Evolutionary conservation across 2,329 filamentous ascomycete species (phyloP), one percentile per base, ranked within the genome.

Genomic region (Paramyrothecium roridum): DNA sequence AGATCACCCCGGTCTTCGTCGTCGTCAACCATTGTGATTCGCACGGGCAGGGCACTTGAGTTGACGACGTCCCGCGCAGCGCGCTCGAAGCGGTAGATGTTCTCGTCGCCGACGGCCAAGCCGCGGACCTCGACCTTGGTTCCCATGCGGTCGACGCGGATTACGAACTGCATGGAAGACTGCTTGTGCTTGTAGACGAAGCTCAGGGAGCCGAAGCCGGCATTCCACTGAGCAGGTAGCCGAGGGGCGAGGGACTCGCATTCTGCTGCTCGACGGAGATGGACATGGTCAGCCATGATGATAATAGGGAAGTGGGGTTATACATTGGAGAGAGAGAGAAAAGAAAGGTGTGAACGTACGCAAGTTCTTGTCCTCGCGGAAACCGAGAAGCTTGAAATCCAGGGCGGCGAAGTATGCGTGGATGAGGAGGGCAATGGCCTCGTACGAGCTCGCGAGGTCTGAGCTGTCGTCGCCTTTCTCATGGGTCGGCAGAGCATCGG

Each of bases 111-210:
- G 17, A 93, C 72, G 2, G 85, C 91, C 45, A 96, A 79, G 3
- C 88, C 93, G 64, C 91, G 85, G 43, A 97, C 80, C 58, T 96
- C 87, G n/a, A 89, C 88, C 67, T 93, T 96, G 63, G 81, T 81
- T 47, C 93, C 92, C 64, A 97, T 81, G 53, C 91, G 84, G 70
- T 88, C 91, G 59, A 96, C 75, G 68, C 92, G 93, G 62, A 97
- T 71, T 26, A 96, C 79, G 67, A 89, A 96, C 56, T 88, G 84
- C 83, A 93, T 90, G 17, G 91, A 87, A 0, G 91, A 96, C 69
- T 96, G 90, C 22, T 84, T 79, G 71, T 97, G 93, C 3, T 86
- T 85, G 75, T 98, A 98, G 59, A 92, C 85, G 72, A 98, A 97
- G 54, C 88, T 84, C 68, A 91, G 88, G 16, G 86, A 85, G 58